Evolutionary conservation across 169 alveolate species (phyloP).

Genomic region (Theileria annulata): DNA sequence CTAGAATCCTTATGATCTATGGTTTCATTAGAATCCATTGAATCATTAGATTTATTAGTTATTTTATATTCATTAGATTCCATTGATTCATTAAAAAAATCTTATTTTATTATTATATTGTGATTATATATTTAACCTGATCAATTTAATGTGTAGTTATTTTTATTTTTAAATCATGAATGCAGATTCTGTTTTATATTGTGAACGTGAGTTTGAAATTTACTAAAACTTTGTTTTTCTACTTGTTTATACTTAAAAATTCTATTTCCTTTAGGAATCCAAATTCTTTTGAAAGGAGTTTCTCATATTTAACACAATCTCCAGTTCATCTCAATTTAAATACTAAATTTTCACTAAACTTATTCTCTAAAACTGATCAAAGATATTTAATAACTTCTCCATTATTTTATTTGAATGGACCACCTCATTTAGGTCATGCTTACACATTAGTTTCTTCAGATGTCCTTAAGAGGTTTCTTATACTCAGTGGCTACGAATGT

Average conservation of each 20-base stretch:
- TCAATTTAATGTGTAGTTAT: not conserved
- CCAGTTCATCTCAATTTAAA: not conserved
- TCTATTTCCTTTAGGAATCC: not conserved
- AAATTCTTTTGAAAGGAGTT: not conserved
- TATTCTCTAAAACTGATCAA: not conserved
- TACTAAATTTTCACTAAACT: not conserved
- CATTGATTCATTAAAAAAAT: not conserved
- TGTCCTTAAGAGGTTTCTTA: constrained; percentile 47
- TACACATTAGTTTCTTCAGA: constrained; percentile 75
- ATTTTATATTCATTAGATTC: not conserved
- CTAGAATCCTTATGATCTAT: not conserved
- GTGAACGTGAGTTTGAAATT: not conserved
- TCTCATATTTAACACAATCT: not conserved
- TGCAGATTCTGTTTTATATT: not conserved
- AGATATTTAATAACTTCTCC: constrained; percentile 49
- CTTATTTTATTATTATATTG: not conserved
- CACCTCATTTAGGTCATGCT: constrained; percentile 78
- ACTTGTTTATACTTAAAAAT: not conserved
- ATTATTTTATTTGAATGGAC: constrained; percentile 73
- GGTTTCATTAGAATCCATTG: not conserved
- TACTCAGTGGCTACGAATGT: constrained; percentile 30
- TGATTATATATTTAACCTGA: not conserved
- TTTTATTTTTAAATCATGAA: not conserved
- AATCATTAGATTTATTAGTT: not conserved
- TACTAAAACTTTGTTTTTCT: not conserved